Evolutionary conservation across 2,329 filamentous ascomycete species (phyloP).

Genomic region (Penicillium sp.): DNA sequence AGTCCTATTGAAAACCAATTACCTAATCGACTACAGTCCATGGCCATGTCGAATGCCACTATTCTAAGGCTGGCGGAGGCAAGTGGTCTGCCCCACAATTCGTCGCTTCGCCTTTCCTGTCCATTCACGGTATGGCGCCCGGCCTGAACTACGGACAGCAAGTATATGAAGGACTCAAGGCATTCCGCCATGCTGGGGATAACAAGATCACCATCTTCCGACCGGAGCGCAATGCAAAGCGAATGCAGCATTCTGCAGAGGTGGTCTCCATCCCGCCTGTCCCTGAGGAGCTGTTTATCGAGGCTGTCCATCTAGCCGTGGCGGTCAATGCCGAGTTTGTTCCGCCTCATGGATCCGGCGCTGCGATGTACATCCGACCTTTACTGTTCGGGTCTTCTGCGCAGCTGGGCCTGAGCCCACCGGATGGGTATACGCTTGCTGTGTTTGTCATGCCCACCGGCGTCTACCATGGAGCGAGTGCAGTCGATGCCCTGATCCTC

Average conservation of each 20-base stretch:
- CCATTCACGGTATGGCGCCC: constrained; percentile 91
- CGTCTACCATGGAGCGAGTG: constrained; percentile 87
- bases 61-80: constrained; percentile 67
- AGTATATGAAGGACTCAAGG: constrained; percentile 97
- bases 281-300: constrained; percentile 72
- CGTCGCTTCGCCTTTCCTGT: constrained; percentile 78
- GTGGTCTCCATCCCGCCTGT: constrained; percentile 82
- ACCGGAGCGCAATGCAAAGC: constrained; percentile 76
- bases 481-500: constrained; percentile 83
- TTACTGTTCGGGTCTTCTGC: constrained; percentile 84
- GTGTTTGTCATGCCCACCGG: constrained; percentile 91
- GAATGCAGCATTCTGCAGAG: constrained; percentile 80
- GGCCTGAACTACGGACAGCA: constrained; percentile 97
- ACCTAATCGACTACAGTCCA: constrained; percentile 59
- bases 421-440: constrained; percentile 87
- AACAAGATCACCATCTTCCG: constrained; percentile 80
- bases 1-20: background rate
- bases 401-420: constrained; percentile 81
- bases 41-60: constrained; percentile 88
- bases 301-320: constrained; percentile 77
- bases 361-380: constrained; percentile 89
- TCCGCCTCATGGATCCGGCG: constrained; percentile 83
- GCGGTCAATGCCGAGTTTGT: constrained; percentile 87
- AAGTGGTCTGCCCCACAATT: constrained; percentile 78
- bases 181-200: constrained; percentile 69